phyloP scores from a whole-genome alignment of 805 yeast species.

The Candida piceae region DNA sequence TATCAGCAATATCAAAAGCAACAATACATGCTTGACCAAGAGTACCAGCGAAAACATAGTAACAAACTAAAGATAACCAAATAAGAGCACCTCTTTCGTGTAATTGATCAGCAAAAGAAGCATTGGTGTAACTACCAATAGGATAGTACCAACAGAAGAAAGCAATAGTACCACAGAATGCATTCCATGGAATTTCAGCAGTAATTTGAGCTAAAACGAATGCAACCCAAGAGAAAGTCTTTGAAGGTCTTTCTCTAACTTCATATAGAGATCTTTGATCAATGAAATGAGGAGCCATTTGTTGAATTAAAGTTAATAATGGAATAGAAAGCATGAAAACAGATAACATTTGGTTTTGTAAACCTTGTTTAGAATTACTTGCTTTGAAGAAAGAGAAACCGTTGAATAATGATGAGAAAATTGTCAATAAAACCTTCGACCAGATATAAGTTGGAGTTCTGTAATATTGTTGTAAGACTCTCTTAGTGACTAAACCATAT shows the following conservation, averaged over 20 bases:
- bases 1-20: constrained; percentile 52
- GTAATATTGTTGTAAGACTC: constrained; percentile 60
- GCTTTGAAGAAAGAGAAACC: constrained; percentile 71
- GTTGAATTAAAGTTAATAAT: constrained; percentile 54
- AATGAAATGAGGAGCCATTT: constrained; percentile 58
- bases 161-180: constrained; percentile 56
- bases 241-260: constrained; percentile 69
- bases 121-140: constrained; percentile 59
- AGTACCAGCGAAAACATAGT: constrained; percentile 51
- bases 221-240: constrained; percentile 62
- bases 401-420: constrained; percentile 52
- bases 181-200: constrained; percentile 64
- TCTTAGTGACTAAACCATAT: constrained; percentile 38
- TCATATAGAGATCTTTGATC: constrained; percentile 63
- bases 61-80: constrained; percentile 38
- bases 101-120: constrained; percentile 41
- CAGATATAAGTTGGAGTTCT: constrained; percentile 58
- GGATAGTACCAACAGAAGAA: constrained; percentile 71
- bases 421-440: constrained; percentile 50
- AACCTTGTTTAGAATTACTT: constrained; percentile 53
- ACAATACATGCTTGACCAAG: constrained; percentile 57
- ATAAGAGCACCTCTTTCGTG: constrained; percentile 53
- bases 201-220: constrained; percentile 58
- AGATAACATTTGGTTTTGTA: constrained; percentile 80
- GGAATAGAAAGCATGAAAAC: constrained; percentile 62